These are phyloP conservation scores for Mariannaea elegans DNA, from an alignment of 2,329 filamentous ascomycete genomes.

Conservation along the genomic window DNA sequence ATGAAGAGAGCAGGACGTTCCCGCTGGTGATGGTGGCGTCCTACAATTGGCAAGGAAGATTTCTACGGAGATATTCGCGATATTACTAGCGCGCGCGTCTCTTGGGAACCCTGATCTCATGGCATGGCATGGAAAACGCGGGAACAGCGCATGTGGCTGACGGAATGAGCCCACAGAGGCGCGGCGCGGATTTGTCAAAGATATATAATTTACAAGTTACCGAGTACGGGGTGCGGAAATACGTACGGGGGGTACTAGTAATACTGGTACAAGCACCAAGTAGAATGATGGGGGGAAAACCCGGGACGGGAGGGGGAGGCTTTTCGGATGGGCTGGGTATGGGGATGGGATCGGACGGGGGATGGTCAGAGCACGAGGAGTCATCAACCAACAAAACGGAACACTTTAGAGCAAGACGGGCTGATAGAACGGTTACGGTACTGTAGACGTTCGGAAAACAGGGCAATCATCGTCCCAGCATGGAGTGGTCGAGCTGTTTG, in stretches of 20 bases:
- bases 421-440: not conserved
- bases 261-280: too few relatives aligned
- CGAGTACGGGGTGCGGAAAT: too few relatives aligned
- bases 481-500: too few relatives aligned
- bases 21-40: not conserved
- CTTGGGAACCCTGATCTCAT: too few relatives aligned
- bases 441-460: too few relatives aligned
- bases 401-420: not conserved
- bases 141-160: slow-evolving; percentile 36
- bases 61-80: slow-evolving; percentile 29
- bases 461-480: slow-evolving; percentile 19
- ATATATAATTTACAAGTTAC: too few relatives aligned
- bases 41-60: not conserved
- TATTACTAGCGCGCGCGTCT: not conserved
- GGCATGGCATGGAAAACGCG: slow-evolving; percentile 27
- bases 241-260: too few relatives aligned
- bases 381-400: slow-evolving; percentile 2
- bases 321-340: slow-evolving; percentile 10
- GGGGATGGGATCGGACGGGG: slow-evolving; percentile 13
- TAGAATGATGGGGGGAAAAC: slow-evolving; percentile 19
- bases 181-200: slow-evolving; percentile 8
- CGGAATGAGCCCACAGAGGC: slow-evolving; percentile 40
- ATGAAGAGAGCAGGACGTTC: too few relatives aligned
- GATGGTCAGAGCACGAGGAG: slow-evolving; percentile 14
- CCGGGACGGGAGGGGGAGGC: slow-evolving; percentile 27